Evolutionary conservation across 805 yeast species (phyloP), one percentile per base, ranked within the genome.

Genomic region (Schizosaccharomyces osmophilus): DNA sequence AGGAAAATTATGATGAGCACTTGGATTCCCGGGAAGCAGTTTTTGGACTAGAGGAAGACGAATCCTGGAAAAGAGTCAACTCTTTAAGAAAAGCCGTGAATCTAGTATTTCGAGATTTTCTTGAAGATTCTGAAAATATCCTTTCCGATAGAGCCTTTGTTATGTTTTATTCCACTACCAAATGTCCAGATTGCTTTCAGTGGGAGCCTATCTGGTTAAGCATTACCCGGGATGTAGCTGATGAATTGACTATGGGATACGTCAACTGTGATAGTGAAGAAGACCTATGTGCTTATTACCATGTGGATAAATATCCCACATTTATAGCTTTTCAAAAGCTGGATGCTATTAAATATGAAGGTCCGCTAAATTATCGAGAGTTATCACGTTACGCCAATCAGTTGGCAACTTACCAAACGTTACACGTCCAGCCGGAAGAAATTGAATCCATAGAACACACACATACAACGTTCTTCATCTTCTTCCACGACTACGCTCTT

Each of bases 401-500:
- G 11, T 17, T 29, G 36, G 57, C 57, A 11, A 22, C 4, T 51
- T 51, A 51, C 57, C 15, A 29, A 29, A 29, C 57, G 26, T 6
- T 45, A 45, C 22, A 45, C 5, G 13, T 45, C 24, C 26, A 45
- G 13, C 26, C 22, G 17, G 24, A 29, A 17, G 57, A 51, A 8
- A 22, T 51, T 24, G 57, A 51, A 13, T 9, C 5, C 8, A 4
- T 51, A 22, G 57, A 51, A 51, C 8, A 17, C 36, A 8, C 5
- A 17, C n/a, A 51, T 29, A 24, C 57, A 51, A 29, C 26, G 13
- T 51, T 51, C 17, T 73, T 73, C 64, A 66, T 75, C 32, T 74
- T 71, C 63, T 67, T 74, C 43, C 71, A 73, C 62, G 77, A 74
- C 63, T 51, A 24, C 15, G 64, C 68, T 3, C 69, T 73, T 6